Base-by-base conservation (phyloP, 169 alveolate genomes). In the Theileria parva region DNA sequence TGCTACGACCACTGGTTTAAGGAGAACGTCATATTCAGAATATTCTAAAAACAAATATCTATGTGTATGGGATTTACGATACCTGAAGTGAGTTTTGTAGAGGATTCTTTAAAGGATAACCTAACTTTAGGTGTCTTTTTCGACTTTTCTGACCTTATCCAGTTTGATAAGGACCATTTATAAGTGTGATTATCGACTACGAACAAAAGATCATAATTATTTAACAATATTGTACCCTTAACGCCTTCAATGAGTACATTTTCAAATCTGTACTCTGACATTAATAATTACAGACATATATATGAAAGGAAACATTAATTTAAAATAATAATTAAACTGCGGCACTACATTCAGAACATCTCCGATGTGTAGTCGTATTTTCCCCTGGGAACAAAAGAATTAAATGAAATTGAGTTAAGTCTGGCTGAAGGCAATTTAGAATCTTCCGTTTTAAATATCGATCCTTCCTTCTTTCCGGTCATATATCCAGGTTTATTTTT, bases 81-180 rank as follows among this genome's bases (percentile, higher is more conserved):
- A 80, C 87, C 87, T 74, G 66, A 53, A 12, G 79, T 7, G 30
- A 84, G 77, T 64, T 59, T 77, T 4, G 70, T 28, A 0, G 80
- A 69, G 11, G 78, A 70, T 64, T 79, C 77, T n/a, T 89, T 85
- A 67, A 89, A 89, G 11, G 92, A 77, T 27, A 89, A 68, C n/a
- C 94, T 76, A 32, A 87, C 91, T 79, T 89, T 89, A 23, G 88
- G 85, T 8, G 78, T 83, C 75, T 89, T 89, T 77, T 89, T 89
- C 0, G 94, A 86, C 61, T 89, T 89, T 68, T 89, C 94, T 15
- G 88, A 86, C 63, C 85, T 74, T 27, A 74, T 77, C 94, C 94
- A 89, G 77, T 87, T 86, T 25, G 89, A 68, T 57, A 89, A 32
- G 32, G 89, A 81, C 88, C 88, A 81, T 78, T 81, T 81, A 53